phyloP scores from a whole-genome alignment of 1,284 basidiomycete species.

The Melampsora americana region DNA sequence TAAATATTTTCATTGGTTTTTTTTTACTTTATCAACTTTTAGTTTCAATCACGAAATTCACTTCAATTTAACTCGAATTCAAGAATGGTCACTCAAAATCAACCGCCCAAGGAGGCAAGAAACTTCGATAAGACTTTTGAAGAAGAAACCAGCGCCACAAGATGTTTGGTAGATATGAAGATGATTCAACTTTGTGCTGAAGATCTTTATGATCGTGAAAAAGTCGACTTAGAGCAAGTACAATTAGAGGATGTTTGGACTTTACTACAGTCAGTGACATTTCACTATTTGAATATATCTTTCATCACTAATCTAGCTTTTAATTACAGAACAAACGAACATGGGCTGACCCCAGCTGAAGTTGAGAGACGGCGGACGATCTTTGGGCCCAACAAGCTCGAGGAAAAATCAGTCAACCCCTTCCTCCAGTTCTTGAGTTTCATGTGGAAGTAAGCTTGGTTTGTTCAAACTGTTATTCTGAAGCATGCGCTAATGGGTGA shows the following conservation, averaged over 20 bases:
- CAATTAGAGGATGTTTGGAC: slow-evolving; percentile 96
- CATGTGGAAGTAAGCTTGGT: slow-evolving; percentile 41
- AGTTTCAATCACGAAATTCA: no score
- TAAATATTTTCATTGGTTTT: no score
- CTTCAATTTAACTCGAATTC: no score
- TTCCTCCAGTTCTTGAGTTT: slow-evolving; percentile 63
- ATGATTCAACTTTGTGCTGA: slow-evolving; percentile 82
- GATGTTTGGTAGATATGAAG: slow-evolving; percentile 56
- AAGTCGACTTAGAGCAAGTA: slow-evolving; percentile 95
- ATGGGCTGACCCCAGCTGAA: slow-evolving; percentile 74
- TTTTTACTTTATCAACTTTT: no score
- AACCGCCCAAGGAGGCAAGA: background rate
- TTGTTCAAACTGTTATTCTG: background rate
- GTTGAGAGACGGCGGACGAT: slow-evolving; percentile 79
- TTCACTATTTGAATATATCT: background rate
- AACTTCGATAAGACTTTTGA: slow-evolving; percentile 44
- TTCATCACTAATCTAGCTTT: background rate
- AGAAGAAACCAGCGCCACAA: slow-evolving; percentile 4
- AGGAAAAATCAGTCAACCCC: slow-evolving; percentile 79
- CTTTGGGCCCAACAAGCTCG: slow-evolving; percentile 94
- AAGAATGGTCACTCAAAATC: no score
- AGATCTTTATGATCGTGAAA: slow-evolving; percentile 96
- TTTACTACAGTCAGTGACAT: slow-evolving; percentile 72
- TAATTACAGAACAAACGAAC: slow-evolving; percentile 58
- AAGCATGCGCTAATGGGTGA: background rate